phyloP scores from a whole-genome alignment of 2,329 filamentous ascomycete species.

The Oidium heveae region DNA sequence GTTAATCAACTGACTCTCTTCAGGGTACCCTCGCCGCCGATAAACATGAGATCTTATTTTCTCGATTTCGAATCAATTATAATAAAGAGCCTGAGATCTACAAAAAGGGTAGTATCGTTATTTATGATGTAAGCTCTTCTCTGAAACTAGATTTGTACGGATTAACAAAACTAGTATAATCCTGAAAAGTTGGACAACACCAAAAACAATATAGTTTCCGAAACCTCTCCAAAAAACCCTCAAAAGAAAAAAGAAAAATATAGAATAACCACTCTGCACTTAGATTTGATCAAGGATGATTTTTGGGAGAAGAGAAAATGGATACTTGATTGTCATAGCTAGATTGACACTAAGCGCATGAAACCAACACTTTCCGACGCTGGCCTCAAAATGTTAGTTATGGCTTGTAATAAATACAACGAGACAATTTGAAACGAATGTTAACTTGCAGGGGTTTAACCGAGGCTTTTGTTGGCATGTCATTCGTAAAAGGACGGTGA shows the following conservation, averaged over 20 bases:
- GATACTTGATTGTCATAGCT: constrained; percentile 19
- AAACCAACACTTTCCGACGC: too few relatives aligned
- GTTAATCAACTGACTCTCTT: background rate
- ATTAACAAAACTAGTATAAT: constrained; percentile 30
- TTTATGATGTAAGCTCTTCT: constrained; percentile 30
- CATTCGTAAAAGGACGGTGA: too few relatives aligned
- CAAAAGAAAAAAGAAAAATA: constrained; percentile 62
- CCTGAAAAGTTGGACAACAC: constrained; percentile 22
- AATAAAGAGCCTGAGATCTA: constrained; percentile 87
- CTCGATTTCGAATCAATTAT: constrained; percentile 78
- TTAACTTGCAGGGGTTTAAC: too few relatives aligned
- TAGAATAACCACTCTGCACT: constrained; percentile 53
- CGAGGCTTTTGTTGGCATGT: too few relatives aligned
- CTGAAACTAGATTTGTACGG: background rate
- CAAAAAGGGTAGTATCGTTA: constrained; percentile 79
- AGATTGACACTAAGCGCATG: too few relatives aligned
- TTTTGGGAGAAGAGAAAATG: constrained; percentile 82
- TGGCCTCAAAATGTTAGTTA: too few relatives aligned
- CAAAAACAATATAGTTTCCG: constrained; percentile 27
- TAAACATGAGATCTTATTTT: constrained; percentile 92
- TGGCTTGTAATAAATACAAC: too few relatives aligned
- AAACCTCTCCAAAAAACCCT: constrained; percentile 37
- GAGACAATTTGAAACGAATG: too few relatives aligned
- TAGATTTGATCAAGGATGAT: constrained; percentile 85
- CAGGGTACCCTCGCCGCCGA: constrained; percentile 64